phyloP scores from a whole-genome alignment of 2,329 filamentous ascomycete species.

The Xylariaceae sp. region DNA sequence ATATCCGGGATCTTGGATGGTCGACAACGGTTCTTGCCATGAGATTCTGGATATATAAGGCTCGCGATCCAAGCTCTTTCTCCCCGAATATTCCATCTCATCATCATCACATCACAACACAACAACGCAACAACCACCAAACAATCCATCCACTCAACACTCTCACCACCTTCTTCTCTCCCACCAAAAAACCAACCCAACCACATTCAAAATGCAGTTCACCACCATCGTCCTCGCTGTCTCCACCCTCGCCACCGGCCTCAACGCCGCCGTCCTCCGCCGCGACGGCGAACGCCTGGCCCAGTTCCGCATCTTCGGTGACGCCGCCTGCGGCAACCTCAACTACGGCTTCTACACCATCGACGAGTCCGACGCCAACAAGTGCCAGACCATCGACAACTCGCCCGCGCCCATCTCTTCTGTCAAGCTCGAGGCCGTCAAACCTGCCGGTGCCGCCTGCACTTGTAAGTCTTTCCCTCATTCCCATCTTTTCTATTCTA shows the following conservation, averaged over 20 bases:
- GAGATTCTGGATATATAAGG: too few relatives aligned
- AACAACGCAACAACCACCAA: neutral
- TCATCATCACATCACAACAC: neutral
- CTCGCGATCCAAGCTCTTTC: neutral
- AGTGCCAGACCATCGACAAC: slow-evolving; percentile 44
- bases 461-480: slow-evolving; percentile 20
- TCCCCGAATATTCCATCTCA: neutral
- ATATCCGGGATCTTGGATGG: too few relatives aligned
- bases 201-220: slow-evolving; percentile 29
- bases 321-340: slow-evolving; percentile 21
- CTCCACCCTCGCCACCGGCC: slow-evolving; percentile 22
- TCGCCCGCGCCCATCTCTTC: slow-evolving; percentile 31
- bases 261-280: slow-evolving; percentile 19
- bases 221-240: slow-evolving; percentile 21
- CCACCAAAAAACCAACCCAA: neutral
- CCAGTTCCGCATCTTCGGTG: slow-evolving; percentile 29
- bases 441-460: slow-evolving; percentile 23
- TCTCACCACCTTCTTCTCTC: neutral
- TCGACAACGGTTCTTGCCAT: too few relatives aligned
- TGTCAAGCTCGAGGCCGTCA: slow-evolving; percentile 20
- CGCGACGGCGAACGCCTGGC: slow-evolving; percentile 26
- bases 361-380: slow-evolving; percentile 21
- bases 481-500: neutral
- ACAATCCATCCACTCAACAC: neutral
- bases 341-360: slow-evolving; percentile 29